Conservation (phyloP, 495 filamentous ascomycete species). For the Aspergillus egyptiacus region DNA sequence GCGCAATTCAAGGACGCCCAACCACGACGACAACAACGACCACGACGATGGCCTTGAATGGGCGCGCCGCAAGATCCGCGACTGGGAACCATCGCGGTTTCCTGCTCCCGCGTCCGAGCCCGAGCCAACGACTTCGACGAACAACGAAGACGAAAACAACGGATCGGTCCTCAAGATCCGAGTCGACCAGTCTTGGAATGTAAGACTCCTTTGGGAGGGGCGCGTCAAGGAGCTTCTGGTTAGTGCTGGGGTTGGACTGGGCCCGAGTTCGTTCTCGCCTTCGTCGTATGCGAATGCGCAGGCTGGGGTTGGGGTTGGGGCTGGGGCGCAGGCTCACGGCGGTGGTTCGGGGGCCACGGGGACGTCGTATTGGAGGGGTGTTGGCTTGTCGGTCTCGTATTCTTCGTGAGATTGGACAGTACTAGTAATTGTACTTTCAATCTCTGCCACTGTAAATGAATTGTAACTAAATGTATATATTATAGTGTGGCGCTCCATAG, state of each 20-base stretch:
- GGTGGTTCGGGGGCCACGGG: constrained; percentile 62
- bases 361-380: constrained; percentile 51
- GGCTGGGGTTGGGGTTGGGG: constrained; percentile 24
- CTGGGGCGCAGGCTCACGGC: too few species aligned
- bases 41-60: constrained; percentile 40
- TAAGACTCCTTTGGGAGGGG: constrained; percentile 90
- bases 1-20: constrained; percentile 48
- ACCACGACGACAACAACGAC: constrained; percentile 16
- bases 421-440: too few species aligned
- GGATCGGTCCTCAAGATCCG: constrained; percentile 86
- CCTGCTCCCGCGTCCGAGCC: constrained; percentile 22
- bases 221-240: constrained; percentile 88
- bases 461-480: constrained; percentile 9
- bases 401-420: constrained; percentile 66
- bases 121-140: constrained; percentile 12
- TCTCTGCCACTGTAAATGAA: constrained; percentile 4
- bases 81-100: constrained; percentile 15
- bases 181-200: constrained; percentile 75
- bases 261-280: constrained; percentile 41
- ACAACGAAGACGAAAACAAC: constrained; percentile 54
- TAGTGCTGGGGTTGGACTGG: constrained; percentile 75
- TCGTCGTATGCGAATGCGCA: constrained; percentile 25
- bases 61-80: constrained; percentile 39
- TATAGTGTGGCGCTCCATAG: constrained; percentile 9
- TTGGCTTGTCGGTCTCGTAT: constrained; percentile 87